A percentile compares a stretch with the other conserved stretches of the same genome.
Conservation (phyloP, 805 yeast species). For the Diddensiella santjacobensis region DNA sequence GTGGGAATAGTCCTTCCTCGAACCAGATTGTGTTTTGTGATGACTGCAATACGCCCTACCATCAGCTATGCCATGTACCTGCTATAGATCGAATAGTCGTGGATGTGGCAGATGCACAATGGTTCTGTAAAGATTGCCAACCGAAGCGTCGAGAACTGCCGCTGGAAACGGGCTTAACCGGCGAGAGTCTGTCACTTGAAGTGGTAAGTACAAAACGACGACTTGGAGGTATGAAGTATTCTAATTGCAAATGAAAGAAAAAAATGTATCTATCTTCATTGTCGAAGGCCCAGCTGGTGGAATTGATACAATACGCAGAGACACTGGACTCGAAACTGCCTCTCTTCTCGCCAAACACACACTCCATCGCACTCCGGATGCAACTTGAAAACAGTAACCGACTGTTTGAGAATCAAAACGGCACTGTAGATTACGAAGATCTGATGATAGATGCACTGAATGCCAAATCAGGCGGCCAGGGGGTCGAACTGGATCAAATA, state of each 20-base stretch:
- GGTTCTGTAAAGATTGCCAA: constrained; percentile 39
- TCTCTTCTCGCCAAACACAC: constrained; percentile 37
- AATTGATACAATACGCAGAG: constrained; percentile 38
- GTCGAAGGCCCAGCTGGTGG: constrained; percentile 38
- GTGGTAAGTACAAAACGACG: constrained; percentile 19
- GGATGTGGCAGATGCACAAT: constrained; percentile 39
- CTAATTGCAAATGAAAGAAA: constrained; percentile 20
- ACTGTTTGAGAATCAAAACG: constrained; percentile 22
- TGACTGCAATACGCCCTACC: constrained; percentile 40
- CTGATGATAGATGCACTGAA: constrained; percentile 32
- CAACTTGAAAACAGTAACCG: constrained; percentile 30
- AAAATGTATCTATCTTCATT: constrained; percentile 37
- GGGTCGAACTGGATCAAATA: constrained; percentile 25
- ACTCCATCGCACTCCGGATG: constrained; percentile 32
- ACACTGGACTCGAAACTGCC: constrained; percentile 36
- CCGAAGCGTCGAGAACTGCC: constrained; percentile 34
- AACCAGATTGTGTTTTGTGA: constrained; percentile 39
- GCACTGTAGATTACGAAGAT: constrained; percentile 32
- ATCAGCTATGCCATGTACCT: constrained; percentile 40
- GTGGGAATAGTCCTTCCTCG: constrained; percentile 35
- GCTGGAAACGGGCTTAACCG: constrained; percentile 37
- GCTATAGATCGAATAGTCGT: constrained; percentile 38
- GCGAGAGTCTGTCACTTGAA: constrained; percentile 32
- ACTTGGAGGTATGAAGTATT: background rate
- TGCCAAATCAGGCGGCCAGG: constrained; percentile 31